A percentile compares a stretch with the other conserved stretches of the same genome.
Conservation (phyloP, 2,329 filamentous ascomycete species). For the Pseudocercospora fuligena region DNA sequence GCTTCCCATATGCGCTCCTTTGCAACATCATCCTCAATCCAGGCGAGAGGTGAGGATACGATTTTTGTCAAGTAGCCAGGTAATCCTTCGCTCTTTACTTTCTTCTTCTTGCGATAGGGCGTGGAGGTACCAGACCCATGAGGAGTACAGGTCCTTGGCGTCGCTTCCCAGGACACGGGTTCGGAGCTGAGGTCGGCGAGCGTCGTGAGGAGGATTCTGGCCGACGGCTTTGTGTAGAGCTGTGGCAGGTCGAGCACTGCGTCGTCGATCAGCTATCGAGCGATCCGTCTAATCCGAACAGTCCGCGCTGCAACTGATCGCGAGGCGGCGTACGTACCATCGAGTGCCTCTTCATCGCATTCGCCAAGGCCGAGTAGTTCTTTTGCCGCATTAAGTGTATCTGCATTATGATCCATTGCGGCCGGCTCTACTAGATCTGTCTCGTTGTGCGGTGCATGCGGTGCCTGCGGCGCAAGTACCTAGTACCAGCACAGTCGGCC, state of each 20-base stretch:
- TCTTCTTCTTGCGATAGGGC: slow-evolving; percentile 37
- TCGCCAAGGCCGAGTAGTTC: slow-evolving; percentile 6
- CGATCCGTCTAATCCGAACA: neutral
- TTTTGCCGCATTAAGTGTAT: neutral
- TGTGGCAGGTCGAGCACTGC: slow-evolving; percentile 78
- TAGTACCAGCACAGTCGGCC: neutral
- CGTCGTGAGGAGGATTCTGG: slow-evolving; percentile 64
- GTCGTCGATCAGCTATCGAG: slow-evolving; percentile 12
- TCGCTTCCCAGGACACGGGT: slow-evolving; percentile 70
- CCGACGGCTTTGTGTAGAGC: slow-evolving; percentile 75
- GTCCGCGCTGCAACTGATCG: slow-evolving; percentile 6
- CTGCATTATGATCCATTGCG: slow-evolving; percentile 8
- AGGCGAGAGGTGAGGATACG: slow-evolving; percentile 68
- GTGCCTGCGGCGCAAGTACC: neutral
- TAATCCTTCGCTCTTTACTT: slow-evolving; percentile 57
- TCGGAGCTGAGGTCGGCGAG: slow-evolving; percentile 70
- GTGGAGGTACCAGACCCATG: slow-evolving; percentile 31
- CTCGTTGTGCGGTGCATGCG: neutral
- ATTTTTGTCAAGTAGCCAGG: slow-evolving; percentile 71
- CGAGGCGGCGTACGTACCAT: slow-evolving; percentile 34
- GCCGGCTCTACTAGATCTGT: neutral
- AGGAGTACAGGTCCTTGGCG: slow-evolving; percentile 34
- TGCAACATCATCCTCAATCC: slow-evolving; percentile 70
- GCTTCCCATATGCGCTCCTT: slow-evolving; percentile 75
- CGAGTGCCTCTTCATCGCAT: slow-evolving; percentile 37